Conservation (phyloP, 768 basidiomycete species). For the Boletus rubescentipes region DNA sequence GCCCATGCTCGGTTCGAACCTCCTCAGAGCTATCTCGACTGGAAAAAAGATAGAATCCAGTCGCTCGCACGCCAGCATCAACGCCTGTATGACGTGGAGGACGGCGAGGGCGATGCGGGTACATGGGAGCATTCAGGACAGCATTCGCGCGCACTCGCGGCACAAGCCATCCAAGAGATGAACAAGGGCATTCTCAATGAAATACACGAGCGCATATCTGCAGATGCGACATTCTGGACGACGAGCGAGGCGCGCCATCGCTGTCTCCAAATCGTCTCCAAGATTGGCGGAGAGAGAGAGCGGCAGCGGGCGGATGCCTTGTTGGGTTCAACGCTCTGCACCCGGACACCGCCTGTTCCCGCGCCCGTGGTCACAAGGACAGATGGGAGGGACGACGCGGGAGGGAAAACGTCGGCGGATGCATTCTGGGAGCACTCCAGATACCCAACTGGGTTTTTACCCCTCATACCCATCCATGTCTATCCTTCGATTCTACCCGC, state of each 20-base stretch:
- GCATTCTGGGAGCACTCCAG: slow-evolving; percentile 67
- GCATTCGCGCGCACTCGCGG: slow-evolving; percentile 67
- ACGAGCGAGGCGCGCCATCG: slow-evolving; percentile 74
- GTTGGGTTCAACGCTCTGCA: slow-evolving; percentile 37
- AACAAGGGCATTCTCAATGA: slow-evolving; percentile 59
- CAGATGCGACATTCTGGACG: slow-evolving; percentile 59
- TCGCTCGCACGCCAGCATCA: slow-evolving; percentile 9
- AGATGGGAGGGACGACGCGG: not conserved
- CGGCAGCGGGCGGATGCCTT: slow-evolving; percentile 61
- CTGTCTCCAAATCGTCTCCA: slow-evolving; percentile 71
- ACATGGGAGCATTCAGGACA: slow-evolving; percentile 41
- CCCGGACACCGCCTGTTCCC: slow-evolving; percentile 7
- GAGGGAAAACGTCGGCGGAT: slow-evolving; percentile 27
- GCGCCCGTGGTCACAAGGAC: not conserved
- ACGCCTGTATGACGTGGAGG: slow-evolving; percentile 10
- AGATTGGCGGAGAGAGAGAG: slow-evolving; percentile 76
- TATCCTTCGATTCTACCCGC: slow-evolving; percentile 37
- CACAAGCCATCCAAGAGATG: slow-evolving; percentile 79
- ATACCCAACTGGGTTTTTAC: slow-evolving; percentile 50
- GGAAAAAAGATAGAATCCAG: slow-evolving; percentile 44
- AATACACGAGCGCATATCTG: slow-evolving; percentile 48
- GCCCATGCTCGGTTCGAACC: slow-evolving; percentile 66
- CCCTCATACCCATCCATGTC: slow-evolving; percentile 57
- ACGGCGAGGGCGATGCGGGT: not conserved
- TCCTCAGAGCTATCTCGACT: slow-evolving; percentile 53